phyloP scores from a whole-genome alignment of 2,329 filamentous ascomycete genomes.

The Phoma sp. region DNA sequence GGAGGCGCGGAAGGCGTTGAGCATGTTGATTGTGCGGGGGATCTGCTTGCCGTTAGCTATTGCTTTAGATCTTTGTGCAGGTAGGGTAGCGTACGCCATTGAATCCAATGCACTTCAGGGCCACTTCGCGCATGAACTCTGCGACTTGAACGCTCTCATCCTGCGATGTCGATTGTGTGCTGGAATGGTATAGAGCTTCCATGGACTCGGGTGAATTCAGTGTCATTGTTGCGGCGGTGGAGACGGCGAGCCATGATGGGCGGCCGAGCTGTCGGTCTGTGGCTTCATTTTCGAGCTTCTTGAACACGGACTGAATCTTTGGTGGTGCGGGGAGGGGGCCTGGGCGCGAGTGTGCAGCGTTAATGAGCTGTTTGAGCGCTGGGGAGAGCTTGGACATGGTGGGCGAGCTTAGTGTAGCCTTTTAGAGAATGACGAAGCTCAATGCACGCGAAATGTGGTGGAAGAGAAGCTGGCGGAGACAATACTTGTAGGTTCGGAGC shows the following conservation, averaged over 20 bases:
- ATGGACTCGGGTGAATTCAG: slow-evolving; percentile 85
- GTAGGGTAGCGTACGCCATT: slow-evolving; percentile 61
- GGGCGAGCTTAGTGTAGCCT: neutral
- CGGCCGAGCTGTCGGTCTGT: slow-evolving; percentile 38
- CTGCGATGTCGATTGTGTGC: slow-evolving; percentile 29
- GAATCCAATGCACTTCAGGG: slow-evolving; percentile 79
- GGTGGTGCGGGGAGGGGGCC: slow-evolving; percentile 45
- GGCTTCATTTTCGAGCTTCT: slow-evolving; percentile 42
- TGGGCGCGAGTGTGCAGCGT: slow-evolving; percentile 45
- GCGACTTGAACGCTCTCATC: slow-evolving; percentile 61
- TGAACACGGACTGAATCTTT: slow-evolving; percentile 41
- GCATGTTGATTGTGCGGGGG: slow-evolving; percentile 82
- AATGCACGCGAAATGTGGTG: neutral
- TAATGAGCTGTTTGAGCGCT: slow-evolving; percentile 46
- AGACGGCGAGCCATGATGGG: slow-evolving; percentile 48
- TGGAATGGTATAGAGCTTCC: slow-evolving; percentile 63
- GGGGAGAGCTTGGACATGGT: slow-evolving; percentile 48
- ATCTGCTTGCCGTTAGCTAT: slow-evolving; percentile 57
- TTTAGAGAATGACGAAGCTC: neutral
- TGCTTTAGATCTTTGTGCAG: neutral
- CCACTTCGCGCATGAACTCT: slow-evolving; percentile 77
- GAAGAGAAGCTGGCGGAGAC: too few species aligned
- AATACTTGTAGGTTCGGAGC: neutral
- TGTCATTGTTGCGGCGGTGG: slow-evolving; percentile 80
- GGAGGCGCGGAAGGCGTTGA: slow-evolving; percentile 72